These are phyloP conservation scores for Fraxinus sp. DNA, from an alignment of 305 asterid genomes.

Conservation along the genomic window DNA sequence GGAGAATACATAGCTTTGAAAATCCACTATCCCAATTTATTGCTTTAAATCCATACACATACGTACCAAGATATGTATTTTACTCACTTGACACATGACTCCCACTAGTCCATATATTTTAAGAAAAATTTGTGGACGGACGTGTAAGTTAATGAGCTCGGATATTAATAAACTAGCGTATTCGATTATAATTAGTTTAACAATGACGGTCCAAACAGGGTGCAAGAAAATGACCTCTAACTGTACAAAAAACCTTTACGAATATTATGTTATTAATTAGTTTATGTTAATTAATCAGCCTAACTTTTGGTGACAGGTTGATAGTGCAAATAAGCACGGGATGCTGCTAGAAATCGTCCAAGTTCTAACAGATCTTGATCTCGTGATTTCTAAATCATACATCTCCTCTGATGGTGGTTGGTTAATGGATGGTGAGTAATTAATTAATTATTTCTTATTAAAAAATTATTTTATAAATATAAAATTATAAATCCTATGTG, in stretches of 20 bases:
- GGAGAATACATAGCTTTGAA: neutral
- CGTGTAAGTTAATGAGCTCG: no score
- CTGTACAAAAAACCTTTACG: conserved; percentile 25
- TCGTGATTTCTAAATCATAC: conserved; percentile 83
- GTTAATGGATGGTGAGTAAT: conserved; percentile 87
- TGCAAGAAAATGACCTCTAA: conserved; percentile 25
- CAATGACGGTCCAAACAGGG: neutral
- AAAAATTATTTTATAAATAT: neutral
- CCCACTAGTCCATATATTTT: neutral
- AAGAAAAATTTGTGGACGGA: neutral
- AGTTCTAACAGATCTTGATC: conserved; percentile 85
- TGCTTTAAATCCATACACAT: neutral
- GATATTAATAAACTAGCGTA: neutral
- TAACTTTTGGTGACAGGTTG: conserved; percentile 52
- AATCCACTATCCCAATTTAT: neutral
- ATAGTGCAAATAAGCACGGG: conserved; percentile 88
- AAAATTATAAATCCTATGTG: conserved; percentile 21
- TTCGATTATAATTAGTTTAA: neutral
- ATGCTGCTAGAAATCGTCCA: conserved; percentile 86
- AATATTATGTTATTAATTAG: neutral
- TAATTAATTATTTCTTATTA: neutral
- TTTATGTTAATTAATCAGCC: neutral
- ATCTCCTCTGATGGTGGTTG: conserved; percentile 93
- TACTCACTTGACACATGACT: neutral
- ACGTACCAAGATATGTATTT: neutral